These are phyloP conservation scores for carrot (Daucus carota) DNA, from an alignment of 129 eudicot species.

Conservation along the genomic window DNA sequence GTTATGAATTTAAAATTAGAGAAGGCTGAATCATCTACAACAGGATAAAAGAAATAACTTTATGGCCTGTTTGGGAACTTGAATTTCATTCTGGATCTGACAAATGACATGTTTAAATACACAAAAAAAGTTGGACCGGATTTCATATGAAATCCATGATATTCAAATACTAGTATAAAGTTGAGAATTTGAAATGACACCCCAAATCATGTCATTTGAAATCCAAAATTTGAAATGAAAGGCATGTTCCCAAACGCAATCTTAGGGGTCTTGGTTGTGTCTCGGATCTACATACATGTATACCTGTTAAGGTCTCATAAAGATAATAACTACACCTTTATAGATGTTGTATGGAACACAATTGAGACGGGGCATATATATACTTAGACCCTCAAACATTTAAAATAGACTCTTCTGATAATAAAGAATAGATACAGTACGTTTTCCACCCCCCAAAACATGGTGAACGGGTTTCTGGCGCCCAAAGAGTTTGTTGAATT, in stretches of 20 bases:
- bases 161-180: no score
- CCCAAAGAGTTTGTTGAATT: constrained; percentile 72
- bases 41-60: background rate
- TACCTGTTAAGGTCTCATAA: background rate
- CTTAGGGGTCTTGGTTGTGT: background rate
- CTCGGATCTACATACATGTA: background rate
- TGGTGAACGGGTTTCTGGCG: constrained; percentile 76
- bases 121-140: no score
- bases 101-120: no score
- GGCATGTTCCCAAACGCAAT: no score
- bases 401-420: background rate
- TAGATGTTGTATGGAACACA: background rate
- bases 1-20: background rate
- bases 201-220: no score
- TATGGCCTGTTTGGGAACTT: no score
- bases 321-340: background rate
- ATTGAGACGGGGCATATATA: background rate
- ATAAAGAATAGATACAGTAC: constrained; percentile 27
- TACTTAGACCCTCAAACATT: background rate
- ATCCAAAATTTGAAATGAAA: no score
- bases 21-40: background rate
- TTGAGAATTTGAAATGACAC: no score
- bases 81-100: no score
- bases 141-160: no score
- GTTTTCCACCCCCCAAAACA: constrained; percentile 86